These are phyloP conservation scores for Linum lewisii DNA, from an alignment of 345 rosid genomes.

Conservation along the genomic window DNA sequence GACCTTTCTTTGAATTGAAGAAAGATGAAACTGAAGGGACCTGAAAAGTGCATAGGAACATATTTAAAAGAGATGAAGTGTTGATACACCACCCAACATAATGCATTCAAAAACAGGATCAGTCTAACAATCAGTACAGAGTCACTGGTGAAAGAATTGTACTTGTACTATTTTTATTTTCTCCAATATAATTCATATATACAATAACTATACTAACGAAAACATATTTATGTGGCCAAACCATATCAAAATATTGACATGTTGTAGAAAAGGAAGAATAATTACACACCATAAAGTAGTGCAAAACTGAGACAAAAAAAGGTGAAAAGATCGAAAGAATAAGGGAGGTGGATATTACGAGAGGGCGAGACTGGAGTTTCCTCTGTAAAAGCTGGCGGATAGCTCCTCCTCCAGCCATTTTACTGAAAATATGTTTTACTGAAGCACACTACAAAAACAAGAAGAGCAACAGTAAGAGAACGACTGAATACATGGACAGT, in stretches of 20 bases:
- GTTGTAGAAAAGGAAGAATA: no score
- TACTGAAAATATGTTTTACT: conserved; percentile 24
- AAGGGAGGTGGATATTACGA: conserved; percentile 31
- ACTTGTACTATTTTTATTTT: no score
- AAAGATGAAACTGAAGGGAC: conserved; percentile 42
- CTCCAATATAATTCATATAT: no score
- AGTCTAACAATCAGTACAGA: no score
- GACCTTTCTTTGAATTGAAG: conserved; percentile 57
- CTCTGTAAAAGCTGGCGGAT: conserved; percentile 85
- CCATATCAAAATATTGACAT: neutral
- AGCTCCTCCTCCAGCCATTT: conserved; percentile 82
- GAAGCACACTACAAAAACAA: conserved; percentile 18
- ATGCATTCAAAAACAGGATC: no score
- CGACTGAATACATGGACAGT: no score
- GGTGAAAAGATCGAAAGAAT: neutral
- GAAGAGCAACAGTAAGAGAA: neutral
- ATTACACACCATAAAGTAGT: neutral
- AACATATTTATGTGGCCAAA: neutral
- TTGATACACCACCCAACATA: neutral
- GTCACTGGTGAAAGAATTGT: no score
- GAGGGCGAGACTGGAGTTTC: conserved; percentile 55
- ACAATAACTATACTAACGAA: no score
- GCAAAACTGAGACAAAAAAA: neutral
- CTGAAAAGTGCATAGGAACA: conserved; percentile 29
- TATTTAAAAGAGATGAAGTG: conserved; percentile 6